Evolutionary conservation across 768 basidiomycete species (phyloP).

Genomic region (Tylopilus subfusipes): DNA sequence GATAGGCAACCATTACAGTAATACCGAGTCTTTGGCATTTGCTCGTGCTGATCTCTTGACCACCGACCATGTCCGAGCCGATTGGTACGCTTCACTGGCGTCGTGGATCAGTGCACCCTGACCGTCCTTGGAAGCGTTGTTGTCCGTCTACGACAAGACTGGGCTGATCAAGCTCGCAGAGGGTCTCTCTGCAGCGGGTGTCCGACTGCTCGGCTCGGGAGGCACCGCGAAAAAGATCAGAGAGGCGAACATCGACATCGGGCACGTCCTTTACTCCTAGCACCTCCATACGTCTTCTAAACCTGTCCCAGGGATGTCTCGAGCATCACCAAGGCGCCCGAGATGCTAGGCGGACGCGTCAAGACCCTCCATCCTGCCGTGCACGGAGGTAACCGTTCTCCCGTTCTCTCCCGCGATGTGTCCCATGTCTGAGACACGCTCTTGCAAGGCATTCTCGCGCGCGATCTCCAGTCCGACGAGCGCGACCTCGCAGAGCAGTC

Average conservation of each 20-base stretch:
- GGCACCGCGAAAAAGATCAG: slow-evolving; percentile 98
- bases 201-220: slow-evolving; percentile 89
- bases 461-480: slow-evolving; percentile 87
- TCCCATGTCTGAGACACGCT: slow-evolving; percentile 3
- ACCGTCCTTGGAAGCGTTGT: slow-evolving; percentile 53
- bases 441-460: slow-evolving; percentile 82
- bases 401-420: neutral
- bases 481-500: slow-evolving; percentile 76
- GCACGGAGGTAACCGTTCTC: slow-evolving; percentile 71
- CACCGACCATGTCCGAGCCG: slow-evolving; percentile 25
- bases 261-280: slow-evolving; percentile 54
- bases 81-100: slow-evolving; percentile 21
- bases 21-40: slow-evolving; percentile 1
- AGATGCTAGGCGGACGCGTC: slow-evolving; percentile 97
- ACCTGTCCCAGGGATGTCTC: slow-evolving; percentile 77
- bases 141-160: slow-evolving; percentile 97
- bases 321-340: slow-evolving; percentile 94
- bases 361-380: slow-evolving; percentile 98
- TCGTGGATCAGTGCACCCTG: neutral
- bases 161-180: slow-evolving; percentile 84
- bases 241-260: slow-evolving; percentile 85
- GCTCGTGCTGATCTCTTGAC: slow-evolving; percentile 5
- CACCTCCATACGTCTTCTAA: slow-evolving; percentile 7
- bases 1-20: slow-evolving; percentile 16
- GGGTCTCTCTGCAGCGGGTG: slow-evolving; percentile 76